Conservation (phyloP, 352 stramenopile genomes). For the Paralagenidium karlingii region DNA sequence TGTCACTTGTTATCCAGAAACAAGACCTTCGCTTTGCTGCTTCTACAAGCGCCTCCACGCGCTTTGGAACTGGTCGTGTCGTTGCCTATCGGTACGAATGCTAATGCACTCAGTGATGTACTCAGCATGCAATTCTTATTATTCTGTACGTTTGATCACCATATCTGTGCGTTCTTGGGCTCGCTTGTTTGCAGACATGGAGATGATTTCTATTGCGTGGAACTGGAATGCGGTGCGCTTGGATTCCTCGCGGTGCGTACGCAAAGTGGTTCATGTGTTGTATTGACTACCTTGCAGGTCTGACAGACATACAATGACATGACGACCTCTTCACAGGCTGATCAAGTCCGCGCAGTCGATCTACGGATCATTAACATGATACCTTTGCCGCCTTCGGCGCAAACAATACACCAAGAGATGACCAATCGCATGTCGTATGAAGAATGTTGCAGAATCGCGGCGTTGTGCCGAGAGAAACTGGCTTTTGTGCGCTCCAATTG, state of each 20-base stretch:
- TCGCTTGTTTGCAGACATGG: constrained; percentile 5
- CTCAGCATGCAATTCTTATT: too few relatives aligned
- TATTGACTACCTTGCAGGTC: too few relatives aligned
- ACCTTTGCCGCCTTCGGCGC: constrained; percentile 47
- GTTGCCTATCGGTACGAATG: constrained; percentile 13
- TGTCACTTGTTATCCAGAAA: constrained; percentile 8
- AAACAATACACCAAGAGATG: constrained; percentile 53
- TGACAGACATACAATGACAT: too few relatives aligned
- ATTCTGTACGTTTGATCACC: background rate
- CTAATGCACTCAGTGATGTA: too few relatives aligned
- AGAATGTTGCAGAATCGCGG: constrained; percentile 48
- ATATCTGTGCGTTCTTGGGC: background rate
- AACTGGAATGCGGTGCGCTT: constrained; percentile 23
- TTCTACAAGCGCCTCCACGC: constrained; percentile 19
- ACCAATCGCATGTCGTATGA: constrained; percentile 46
- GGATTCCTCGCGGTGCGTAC: constrained; percentile 19
- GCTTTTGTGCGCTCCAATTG: constrained; percentile 69
- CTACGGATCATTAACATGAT: constrained; percentile 49
- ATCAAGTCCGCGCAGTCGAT: constrained; percentile 47
- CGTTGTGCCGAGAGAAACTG: constrained; percentile 24
- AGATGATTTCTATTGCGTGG: constrained; percentile 23
- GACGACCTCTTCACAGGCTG: too few relatives aligned
- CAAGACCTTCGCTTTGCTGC: constrained; percentile 16
- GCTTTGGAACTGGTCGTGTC: constrained; percentile 14
- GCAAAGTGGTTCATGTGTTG: background rate